These are phyloP conservation scores for Drosera spatulata DNA, from an alignment of 179 eudicot species.

Conservation along the genomic window DNA sequence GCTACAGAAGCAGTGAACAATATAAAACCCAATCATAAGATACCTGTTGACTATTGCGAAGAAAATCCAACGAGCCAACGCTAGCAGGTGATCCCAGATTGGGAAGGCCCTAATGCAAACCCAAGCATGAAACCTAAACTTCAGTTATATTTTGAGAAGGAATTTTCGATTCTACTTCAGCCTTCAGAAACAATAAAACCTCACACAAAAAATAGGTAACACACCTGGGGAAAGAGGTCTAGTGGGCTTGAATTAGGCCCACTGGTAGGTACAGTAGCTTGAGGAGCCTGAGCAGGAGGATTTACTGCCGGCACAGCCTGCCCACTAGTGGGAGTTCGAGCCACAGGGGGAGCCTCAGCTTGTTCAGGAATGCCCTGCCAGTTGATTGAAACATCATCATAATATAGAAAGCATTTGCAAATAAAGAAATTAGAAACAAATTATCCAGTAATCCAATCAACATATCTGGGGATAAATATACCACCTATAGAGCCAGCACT, in stretches of 20 bases:
- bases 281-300: constrained; percentile 46
- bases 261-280: constrained; percentile 40
- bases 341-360: constrained; percentile 68
- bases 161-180: not conserved
- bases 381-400: not conserved
- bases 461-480: not conserved
- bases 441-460: not conserved
- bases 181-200: not conserved
- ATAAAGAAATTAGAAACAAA: not conserved
- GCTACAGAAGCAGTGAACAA: too few species aligned
- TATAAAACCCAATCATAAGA: not conserved
- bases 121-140: not conserved
- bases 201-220: not conserved
- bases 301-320: constrained; percentile 11
- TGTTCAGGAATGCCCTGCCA: constrained; percentile 83
- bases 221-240: constrained; percentile 91
- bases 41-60: constrained; percentile 86
- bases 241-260: constrained; percentile 93
- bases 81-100: constrained; percentile 71
- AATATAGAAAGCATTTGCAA: too few species aligned
- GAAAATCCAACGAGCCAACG: constrained; percentile 79
- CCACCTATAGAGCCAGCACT: too few species aligned
- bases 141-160: not conserved
- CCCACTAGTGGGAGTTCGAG: constrained; percentile 36
- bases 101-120: constrained; percentile 60